Conservation (phyloP, 1,284 basidiomycete genomes). For the Cystobasidium pallidum region DNA sequence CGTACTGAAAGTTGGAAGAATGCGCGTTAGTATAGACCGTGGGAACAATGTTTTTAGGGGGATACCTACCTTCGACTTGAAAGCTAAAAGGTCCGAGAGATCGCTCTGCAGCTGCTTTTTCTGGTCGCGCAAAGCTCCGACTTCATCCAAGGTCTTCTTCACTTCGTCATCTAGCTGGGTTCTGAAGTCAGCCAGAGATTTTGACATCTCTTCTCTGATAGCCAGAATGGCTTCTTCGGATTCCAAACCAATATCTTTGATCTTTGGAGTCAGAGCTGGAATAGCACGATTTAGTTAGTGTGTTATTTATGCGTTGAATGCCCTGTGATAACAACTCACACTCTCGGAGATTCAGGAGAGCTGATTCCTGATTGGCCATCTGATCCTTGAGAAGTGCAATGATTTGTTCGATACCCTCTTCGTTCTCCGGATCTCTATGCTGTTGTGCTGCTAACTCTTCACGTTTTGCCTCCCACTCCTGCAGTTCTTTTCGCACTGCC, state of each 20-base stretch:
- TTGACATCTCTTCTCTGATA: constrained; percentile 36
- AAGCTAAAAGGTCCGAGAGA: constrained; percentile 37
- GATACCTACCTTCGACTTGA: constrained; percentile 41
- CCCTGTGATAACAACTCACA: constrained; percentile 14
- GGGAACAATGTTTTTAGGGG: too few species aligned
- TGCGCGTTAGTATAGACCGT: not conserved
- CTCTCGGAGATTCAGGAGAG: constrained; percentile 26
- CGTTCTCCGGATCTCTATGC: constrained; percentile 25
- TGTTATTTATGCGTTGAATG: too few species aligned
- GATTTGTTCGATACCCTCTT: constrained; percentile 37
- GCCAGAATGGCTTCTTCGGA: constrained; percentile 34
- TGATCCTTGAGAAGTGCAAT: constrained; percentile 42
- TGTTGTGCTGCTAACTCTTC: constrained; percentile 14
- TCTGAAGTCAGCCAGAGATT: constrained; percentile 28
- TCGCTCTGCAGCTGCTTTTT: constrained; percentile 43
- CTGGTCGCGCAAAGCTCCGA: constrained; percentile 39
- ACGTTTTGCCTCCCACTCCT: constrained; percentile 40
- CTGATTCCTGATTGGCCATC: constrained; percentile 30
- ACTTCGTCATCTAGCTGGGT: constrained; percentile 30
- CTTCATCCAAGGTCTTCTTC: constrained; percentile 35
- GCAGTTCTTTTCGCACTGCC: constrained; percentile 28
- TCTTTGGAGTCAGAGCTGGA: constrained; percentile 34
- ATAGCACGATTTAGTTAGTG: too few species aligned
- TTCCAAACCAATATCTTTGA: constrained; percentile 22
- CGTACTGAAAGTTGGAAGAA: constrained; percentile 19